Base-by-base conservation (phyloP, 352 stramenopile species). In the Pythium aquatile region DNA sequence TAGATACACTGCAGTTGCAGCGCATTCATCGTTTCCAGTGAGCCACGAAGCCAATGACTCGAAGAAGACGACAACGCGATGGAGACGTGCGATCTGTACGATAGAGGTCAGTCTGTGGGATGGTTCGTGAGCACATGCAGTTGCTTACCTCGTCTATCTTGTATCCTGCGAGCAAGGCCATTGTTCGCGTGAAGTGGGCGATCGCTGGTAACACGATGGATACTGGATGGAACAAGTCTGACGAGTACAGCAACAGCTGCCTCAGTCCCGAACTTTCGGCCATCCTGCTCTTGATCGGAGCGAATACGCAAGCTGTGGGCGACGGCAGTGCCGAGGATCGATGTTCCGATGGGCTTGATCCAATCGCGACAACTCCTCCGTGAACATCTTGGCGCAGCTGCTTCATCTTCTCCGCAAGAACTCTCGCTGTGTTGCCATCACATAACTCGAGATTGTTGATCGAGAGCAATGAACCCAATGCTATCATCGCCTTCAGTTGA, bases 161-260 rank as follows among this genome's bases (percentile, higher is more conserved):
- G 47, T 55, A 69, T 2, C 63, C 63, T 10, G 63, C 63, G 17
- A 69, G 55, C 13, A 69, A 28, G 16, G 55, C 30, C 16, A 51
- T 33, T 17, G 20, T 47, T 14, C 24, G 62, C 16, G 51, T 66
- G 13, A 63, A 66, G 20, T 58, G 40, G 8, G 58, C 24, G 7
- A 63, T 35, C 7, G 14, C 17, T 13, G 58, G 65, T 16, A 70
- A 14, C 9, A 40, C n/a, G 29, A 70, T 20, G 16, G 64, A 28
- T 10, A 70, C 57, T 0, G 64, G 57, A 33, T 57, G 42, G 30
- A 65, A 63, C 0, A 35, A 20, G 14, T 61, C 51, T 16, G 40
- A 35, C 30, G 55, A 65, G 49, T 44, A 11, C 6, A 64, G 35
- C 28, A 64, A 14, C 1, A 68, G 3, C 13, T 67, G 13, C 4